Base-by-base conservation (phyloP, 495 filamentous ascomycete genomes). In the Friedmanniomyces endolithicus region DNA sequence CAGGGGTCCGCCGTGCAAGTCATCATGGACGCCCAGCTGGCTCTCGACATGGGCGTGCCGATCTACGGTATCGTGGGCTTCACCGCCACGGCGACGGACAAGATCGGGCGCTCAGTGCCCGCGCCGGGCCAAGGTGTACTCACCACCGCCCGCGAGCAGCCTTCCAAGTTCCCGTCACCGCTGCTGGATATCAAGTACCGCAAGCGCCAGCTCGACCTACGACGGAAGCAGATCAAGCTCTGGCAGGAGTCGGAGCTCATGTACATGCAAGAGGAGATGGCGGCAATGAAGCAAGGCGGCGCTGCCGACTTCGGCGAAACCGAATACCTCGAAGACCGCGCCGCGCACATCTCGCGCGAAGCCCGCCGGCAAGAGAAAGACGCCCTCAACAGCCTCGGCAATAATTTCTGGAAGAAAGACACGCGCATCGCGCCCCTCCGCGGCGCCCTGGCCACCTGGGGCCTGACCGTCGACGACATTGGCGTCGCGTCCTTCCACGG, bases 401-500 rank as follows among this genome's bases (percentile, higher is more conserved):
- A 97, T 75, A 88, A 83, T 70, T 99, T 99, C 81, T 97, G 94
- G 90, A 94, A 92, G 75, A 79, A 86, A 60, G 90, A 97, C 64
- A 76, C 86, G 16, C 84, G 82, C 56, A 98, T 98, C 65, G 92
- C 92, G 62, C 92, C 92, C 61, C 80, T 98, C 37, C 86, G 92
- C 59, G 92, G 94, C 64, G 86, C 92, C 35, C 79, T 98, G 50
- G 92, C 92, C 35, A 95, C 90, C 14, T 99, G 92, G 92, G 90
- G 89, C 67, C 81, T 99, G 37, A 97, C 92, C 16, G 88, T 99
- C 61, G 94, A 99, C 67, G 92, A 99, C 62, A 80, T 99, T 47
- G 83, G 71, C 55, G 88, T 97, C 46, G 90, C 90, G 8, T 97
- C 92, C 20, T 99, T 97, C 85, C 92, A 99, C 72, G 92, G 92